phyloP scores from a whole-genome alignment of 257 asterid species.

The Plantago ovata region DNA sequence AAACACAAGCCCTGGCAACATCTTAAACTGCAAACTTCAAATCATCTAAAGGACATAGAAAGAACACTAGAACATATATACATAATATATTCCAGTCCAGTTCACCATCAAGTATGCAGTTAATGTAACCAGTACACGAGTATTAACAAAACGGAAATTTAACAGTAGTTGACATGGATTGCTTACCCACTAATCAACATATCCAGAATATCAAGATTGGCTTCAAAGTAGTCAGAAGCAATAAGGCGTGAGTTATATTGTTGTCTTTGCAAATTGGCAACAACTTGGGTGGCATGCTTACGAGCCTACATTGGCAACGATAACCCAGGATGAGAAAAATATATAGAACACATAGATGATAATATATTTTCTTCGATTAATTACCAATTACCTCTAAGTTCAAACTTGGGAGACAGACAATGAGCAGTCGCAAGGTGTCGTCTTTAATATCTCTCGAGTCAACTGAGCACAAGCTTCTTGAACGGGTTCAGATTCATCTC shows the following conservation, averaged over 20 bases:
- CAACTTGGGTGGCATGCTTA: slow-evolving; percentile 78
- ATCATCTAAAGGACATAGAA: neutral
- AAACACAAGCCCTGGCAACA: neutral
- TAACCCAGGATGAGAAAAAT: slow-evolving; percentile 13
- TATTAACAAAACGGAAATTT: neutral
- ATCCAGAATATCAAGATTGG: slow-evolving; percentile 73
- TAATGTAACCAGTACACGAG: no score
- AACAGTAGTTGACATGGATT: slow-evolving; percentile 5
- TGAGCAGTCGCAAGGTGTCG: slow-evolving; percentile 62
- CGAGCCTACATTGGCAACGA: slow-evolving; percentile 51
- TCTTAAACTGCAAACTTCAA: neutral
- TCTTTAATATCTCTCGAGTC: slow-evolving; percentile 64
- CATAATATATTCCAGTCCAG: no score
- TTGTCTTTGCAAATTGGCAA: slow-evolving; percentile 92
- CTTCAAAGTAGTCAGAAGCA: slow-evolving; percentile 79
- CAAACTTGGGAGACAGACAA: slow-evolving; percentile 61
- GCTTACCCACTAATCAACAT: slow-evolving; percentile 67
- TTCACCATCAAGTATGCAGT: neutral
- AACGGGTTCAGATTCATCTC: slow-evolving; percentile 64
- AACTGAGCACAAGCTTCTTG: slow-evolving; percentile 68
- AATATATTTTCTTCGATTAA: no score
- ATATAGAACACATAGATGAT: no score
- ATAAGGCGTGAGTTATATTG: slow-evolving; percentile 61
- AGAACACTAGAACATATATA: neutral
- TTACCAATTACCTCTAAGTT: slow-evolving; percentile 60